Evolutionary conservation across 2,329 filamentous ascomycete species (phyloP).

Genomic region (Colletotrichum spaethianum): DNA sequence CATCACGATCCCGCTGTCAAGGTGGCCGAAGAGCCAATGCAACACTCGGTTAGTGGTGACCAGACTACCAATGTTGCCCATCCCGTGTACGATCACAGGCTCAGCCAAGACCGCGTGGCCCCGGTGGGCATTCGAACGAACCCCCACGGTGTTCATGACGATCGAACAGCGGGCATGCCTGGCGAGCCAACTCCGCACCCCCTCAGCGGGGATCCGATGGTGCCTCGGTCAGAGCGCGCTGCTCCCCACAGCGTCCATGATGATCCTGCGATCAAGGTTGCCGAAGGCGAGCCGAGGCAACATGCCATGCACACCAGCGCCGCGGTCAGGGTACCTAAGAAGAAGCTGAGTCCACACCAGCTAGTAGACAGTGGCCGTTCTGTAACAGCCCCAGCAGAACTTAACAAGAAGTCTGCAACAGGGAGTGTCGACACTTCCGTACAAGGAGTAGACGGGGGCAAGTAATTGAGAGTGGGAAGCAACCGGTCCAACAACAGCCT

Average conservation of each 20-base stretch:
- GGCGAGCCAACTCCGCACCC: constrained; percentile 2
- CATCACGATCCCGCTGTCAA: constrained; percentile 11
- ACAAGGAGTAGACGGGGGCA: neutral
- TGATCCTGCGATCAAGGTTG: constrained; percentile 11
- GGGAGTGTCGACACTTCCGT: neutral
- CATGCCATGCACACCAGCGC: constrained; percentile 5
- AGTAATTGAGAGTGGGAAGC: neutral
- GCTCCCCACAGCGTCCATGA: constrained; percentile 9
- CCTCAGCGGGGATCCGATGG: neutral
- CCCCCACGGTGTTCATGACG: constrained; percentile 21
- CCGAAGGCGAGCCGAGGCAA: constrained; percentile 3
- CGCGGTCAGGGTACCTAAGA: neutral
- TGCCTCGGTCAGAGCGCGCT: neutral
- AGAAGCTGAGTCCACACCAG: constrained; percentile 3
- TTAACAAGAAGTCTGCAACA: neutral
- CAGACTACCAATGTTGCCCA: neutral
- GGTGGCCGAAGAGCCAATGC: constrained; percentile 5
- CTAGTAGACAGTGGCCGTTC: constrained; percentile 6
- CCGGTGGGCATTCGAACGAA: neutral
- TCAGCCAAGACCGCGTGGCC: constrained; percentile 20
- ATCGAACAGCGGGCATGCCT: constrained; percentile 4
- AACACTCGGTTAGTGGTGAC: constrained; percentile 23
- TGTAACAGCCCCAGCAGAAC: constrained; percentile 1
- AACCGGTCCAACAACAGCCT: neutral
- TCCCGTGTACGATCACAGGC: constrained; percentile 21